phyloP scores from a whole-genome alignment of 129 eudicot species.

The Helianthus annuus region HanXRQr2.0-SUNRISE NC_035449.2:2368581-2369080 shows the following conservation, averaged over 20 bases:
- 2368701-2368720: conserved; percentile 82
- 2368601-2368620: conserved; percentile 90
- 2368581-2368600: conserved; percentile 98
- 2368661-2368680: conserved; percentile 87
- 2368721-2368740: conserved; percentile 83
- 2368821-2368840: conserved; percentile 83
- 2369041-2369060: conserved; percentile 95
- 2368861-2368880: conserved; percentile 89
- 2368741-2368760: conserved; percentile 97
- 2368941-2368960: conserved; percentile 92
- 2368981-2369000: conserved; percentile 90
- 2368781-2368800: conserved; percentile 96
- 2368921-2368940: conserved; percentile 89
- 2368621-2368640: conserved; percentile 92
- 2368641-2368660: conserved; percentile 98
- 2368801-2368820: conserved; percentile 84
- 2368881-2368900: conserved; percentile 92
- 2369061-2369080: conserved; percentile 95
- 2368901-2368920: conserved; percentile 89
- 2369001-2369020: conserved; percentile 92
- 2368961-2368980: conserved; percentile 84
- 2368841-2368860: conserved; percentile 88
- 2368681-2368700: conserved; percentile 82
- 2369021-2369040: conserved; percentile 95
- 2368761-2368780: conserved; percentile 93